Percentiles rank a stretch among this genome's conserved stretches.
These are phyloP conservation scores for Phytophthora constricta DNA, from an alignment of 352 stramenopile genomes.

Conservation along the genomic window DNA sequence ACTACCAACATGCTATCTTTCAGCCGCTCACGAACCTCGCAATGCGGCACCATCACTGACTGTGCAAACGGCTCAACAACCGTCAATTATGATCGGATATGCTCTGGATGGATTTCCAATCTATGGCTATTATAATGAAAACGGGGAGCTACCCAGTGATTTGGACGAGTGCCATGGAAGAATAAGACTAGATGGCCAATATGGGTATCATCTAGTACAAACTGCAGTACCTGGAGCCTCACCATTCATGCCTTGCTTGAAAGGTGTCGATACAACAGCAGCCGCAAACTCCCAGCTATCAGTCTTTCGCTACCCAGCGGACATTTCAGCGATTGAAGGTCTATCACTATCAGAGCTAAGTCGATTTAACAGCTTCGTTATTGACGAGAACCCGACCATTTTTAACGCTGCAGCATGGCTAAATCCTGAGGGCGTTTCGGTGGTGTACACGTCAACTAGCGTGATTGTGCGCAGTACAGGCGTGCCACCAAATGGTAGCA, in stretches of 20 bases:
- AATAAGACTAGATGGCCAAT: slow-evolving; percentile 47
- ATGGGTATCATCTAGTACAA: slow-evolving; percentile 60
- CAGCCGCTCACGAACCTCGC: slow-evolving; percentile 10
- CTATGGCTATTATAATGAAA: slow-evolving; percentile 60
- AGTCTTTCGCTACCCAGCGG: slow-evolving; percentile 55
- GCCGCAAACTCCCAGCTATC: slow-evolving; percentile 20
- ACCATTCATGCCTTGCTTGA: slow-evolving; percentile 66
- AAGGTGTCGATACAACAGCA: slow-evolving; percentile 43
- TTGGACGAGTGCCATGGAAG: slow-evolving; percentile 71
- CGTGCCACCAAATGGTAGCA: slow-evolving; percentile 42
- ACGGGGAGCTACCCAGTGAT: slow-evolving; percentile 38
- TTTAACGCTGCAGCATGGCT: slow-evolving; percentile 45
- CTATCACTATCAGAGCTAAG: slow-evolving; percentile 54
- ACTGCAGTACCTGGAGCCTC: not conserved
- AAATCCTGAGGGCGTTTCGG: slow-evolving; percentile 53
- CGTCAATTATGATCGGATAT: slow-evolving; percentile 57
- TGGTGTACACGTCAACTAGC: slow-evolving; percentile 57
- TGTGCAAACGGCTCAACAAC: not conserved
- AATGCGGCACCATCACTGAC: not conserved
- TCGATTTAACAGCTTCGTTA: slow-evolving; percentile 56
- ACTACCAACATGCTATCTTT: slow-evolving; percentile 53
- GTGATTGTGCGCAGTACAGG: slow-evolving; percentile 69
- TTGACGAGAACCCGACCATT: slow-evolving; percentile 53
- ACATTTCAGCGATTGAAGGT: slow-evolving; percentile 57
- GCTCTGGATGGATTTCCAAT: slow-evolving; percentile 70